A percentile compares a stretch with the other conserved stretches of the same genome.
These are phyloP conservation scores for Ramaria sp. DNA, from an alignment of 768 basidiomycete genomes.

Conservation along the genomic window DNA sequence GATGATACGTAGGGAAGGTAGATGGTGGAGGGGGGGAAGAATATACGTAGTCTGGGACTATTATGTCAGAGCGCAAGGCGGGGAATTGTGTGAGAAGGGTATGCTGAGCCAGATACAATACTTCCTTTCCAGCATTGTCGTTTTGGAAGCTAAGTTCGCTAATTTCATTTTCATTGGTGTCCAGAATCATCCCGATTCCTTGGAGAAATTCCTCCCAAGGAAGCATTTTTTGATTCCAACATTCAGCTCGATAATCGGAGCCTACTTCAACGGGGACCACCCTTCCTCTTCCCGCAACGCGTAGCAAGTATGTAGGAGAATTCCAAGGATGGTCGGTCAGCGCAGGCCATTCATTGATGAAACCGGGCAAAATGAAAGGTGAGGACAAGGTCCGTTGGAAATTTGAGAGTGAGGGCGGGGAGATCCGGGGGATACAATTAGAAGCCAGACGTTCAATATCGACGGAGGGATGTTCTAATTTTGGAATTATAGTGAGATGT, in stretches of 20 bases:
- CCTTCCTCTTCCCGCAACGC: conserved; percentile 66
- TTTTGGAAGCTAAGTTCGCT: background rate
- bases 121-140: conserved; percentile 15
- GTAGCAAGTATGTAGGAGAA: conserved; percentile 55
- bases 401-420: conserved; percentile 44
- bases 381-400: conserved; percentile 35
- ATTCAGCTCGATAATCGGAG: conserved; percentile 61
- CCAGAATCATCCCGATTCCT: conserved; percentile 22
- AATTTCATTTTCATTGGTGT: background rate
- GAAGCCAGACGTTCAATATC: conserved; percentile 15
- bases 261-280: conserved; percentile 89
- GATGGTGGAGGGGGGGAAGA: conserved; percentile 36
- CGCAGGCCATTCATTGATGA: conserved; percentile 70
- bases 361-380: conserved; percentile 70
- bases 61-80: conserved; percentile 56
- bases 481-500: background rate
- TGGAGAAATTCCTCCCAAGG: conserved; percentile 65
- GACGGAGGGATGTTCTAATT: background rate
- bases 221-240: conserved; percentile 78
- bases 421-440: conserved; percentile 29
- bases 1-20: conserved; percentile 40
- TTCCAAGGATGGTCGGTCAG: conserved; percentile 58
- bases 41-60: conserved; percentile 86
- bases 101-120: conserved; percentile 86
- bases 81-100: conserved; percentile 81